These are phyloP conservation scores for Metschnikowia cubensis DNA, from an alignment of 805 yeast genomes.

Conservation along the genomic window DNA sequence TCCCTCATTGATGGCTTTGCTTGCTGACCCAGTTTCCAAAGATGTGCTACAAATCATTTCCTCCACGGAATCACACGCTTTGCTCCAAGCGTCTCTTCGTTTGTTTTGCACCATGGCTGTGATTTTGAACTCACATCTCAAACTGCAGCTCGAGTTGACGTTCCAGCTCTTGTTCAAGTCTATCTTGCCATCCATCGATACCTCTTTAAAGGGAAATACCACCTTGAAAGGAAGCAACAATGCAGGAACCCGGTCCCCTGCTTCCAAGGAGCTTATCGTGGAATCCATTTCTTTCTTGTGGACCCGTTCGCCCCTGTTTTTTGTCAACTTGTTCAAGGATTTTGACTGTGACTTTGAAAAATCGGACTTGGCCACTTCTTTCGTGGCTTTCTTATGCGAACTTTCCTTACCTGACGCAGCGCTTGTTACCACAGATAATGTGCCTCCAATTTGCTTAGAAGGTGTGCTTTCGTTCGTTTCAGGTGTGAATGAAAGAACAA, in stretches of 20 bases:
- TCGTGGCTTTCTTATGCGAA: slow-evolving; percentile 68
- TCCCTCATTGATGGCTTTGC: slow-evolving; percentile 59
- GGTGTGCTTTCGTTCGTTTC: slow-evolving; percentile 72
- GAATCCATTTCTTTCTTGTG: slow-evolving; percentile 81
- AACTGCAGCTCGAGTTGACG: slow-evolving; percentile 77
- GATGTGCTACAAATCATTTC: slow-evolving; percentile 78
- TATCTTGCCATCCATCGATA: slow-evolving; percentile 38
- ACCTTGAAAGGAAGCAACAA: slow-evolving; percentile 8
- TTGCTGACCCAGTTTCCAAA: slow-evolving; percentile 81
- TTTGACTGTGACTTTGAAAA: slow-evolving; percentile 91
- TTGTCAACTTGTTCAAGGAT: slow-evolving; percentile 70
- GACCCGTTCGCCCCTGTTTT: slow-evolving; percentile 75
- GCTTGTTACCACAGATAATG: slow-evolving; percentile 68
- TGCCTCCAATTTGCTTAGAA: slow-evolving; percentile 91
- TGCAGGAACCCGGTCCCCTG: slow-evolving; percentile 30
- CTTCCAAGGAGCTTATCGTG: slow-evolving; percentile 71
- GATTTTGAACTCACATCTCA: slow-evolving; percentile 60
- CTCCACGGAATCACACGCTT: slow-evolving; percentile 62
- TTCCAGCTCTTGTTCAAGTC: slow-evolving; percentile 60
- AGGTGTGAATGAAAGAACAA: slow-evolving; percentile 53
- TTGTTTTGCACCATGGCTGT: slow-evolving; percentile 69
- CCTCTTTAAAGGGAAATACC: slow-evolving; percentile 15
- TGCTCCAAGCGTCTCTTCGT: slow-evolving; percentile 72
- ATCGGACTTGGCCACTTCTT: slow-evolving; percentile 64
- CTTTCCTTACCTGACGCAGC: slow-evolving; percentile 87